Evolutionary conservation across 2,329 filamentous ascomycete genomes (phyloP).

Genomic region (Ophiostoma tasmaniense): DNA sequence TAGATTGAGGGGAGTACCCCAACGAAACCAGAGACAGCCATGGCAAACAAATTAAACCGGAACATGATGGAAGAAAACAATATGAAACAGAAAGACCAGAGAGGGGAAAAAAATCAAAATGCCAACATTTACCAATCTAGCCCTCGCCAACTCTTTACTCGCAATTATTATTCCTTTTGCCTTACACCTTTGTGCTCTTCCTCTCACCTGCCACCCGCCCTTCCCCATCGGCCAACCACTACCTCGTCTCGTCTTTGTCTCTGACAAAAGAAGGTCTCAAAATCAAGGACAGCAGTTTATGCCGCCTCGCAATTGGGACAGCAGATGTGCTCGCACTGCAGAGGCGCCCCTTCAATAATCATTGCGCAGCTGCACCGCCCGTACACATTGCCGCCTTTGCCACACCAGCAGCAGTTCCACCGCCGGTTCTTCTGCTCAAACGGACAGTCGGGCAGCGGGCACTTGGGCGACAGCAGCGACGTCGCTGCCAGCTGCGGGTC

Average conservation of each 20-base stretch:
- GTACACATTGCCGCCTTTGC: conserved; percentile 42
- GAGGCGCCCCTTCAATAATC: conserved; percentile 41
- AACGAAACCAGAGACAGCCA: not conserved
- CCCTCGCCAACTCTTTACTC: not conserved
- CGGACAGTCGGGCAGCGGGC: conserved; percentile 40
- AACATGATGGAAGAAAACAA: not conserved
- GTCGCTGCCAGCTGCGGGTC: conserved; percentile 24
- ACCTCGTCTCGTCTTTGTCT: not conserved
- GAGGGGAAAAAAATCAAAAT: not conserved
- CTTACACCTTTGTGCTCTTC: not conserved
- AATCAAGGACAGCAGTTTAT: not conserved
- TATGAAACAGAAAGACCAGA: not conserved
- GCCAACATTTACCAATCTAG: not conserved
- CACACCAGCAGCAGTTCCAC: conserved; percentile 51
- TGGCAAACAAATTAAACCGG: not conserved
- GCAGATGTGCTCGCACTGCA: conserved; percentile 47
- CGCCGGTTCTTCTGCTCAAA: conserved; percentile 41
- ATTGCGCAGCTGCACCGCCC: conserved; percentile 45
- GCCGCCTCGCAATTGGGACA: conserved; percentile 40
- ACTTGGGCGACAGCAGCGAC: conserved; percentile 32
- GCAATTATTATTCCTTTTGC: not conserved
- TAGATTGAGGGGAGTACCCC: too few relatives aligned
- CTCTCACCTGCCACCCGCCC: not conserved
- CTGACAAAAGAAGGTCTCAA: not conserved
- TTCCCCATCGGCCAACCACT: not conserved